These are phyloP conservation scores for Epichloe amarillans DNA, from an alignment of 2,329 filamentous ascomycete genomes.

Conservation along the genomic window DNA sequence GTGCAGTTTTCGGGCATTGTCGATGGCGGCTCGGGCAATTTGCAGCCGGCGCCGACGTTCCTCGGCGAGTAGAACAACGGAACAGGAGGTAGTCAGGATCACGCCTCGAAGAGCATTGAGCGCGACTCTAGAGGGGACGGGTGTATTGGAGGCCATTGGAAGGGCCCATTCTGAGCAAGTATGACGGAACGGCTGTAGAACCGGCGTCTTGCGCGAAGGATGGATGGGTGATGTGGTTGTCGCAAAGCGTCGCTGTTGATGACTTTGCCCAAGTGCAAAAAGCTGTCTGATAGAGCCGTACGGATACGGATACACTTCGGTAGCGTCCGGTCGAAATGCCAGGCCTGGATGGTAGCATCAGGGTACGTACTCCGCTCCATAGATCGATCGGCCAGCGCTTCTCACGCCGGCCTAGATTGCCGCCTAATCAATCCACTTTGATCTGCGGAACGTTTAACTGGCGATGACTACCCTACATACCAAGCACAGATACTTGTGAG, in stretches of 20 bases:
- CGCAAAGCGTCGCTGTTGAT: neutral
- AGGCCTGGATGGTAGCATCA: too few species aligned
- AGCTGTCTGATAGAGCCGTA: neutral
- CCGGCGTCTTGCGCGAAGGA: neutral
- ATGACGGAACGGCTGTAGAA: neutral
- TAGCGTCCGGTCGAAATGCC: too few species aligned
- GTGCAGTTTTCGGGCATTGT: constrained; percentile 39
- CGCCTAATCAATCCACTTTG: neutral
- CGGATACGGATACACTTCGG: constrained; percentile 2
- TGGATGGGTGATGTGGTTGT: neutral
- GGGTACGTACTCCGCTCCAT: neutral
- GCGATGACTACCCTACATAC: constrained; percentile 17
- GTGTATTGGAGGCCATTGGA: constrained; percentile 32
- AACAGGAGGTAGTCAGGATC: constrained; percentile 43
- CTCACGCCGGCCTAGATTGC: too few species aligned
- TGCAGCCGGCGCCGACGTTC: constrained; percentile 43
- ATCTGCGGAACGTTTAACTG: constrained; percentile 12
- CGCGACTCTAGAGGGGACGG: constrained; percentile 40
- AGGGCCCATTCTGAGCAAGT: constrained; percentile 13
- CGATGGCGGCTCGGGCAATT: constrained; percentile 33
- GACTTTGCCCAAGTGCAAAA: neutral
- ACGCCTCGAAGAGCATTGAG: constrained; percentile 42
- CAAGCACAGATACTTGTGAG: neutral
- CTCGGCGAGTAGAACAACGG: constrained; percentile 40
- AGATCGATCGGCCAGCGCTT: too few species aligned